phyloP scores from a whole-genome alignment of 257 asterid genomes.

The Voacanga thouarsii region DNA sequence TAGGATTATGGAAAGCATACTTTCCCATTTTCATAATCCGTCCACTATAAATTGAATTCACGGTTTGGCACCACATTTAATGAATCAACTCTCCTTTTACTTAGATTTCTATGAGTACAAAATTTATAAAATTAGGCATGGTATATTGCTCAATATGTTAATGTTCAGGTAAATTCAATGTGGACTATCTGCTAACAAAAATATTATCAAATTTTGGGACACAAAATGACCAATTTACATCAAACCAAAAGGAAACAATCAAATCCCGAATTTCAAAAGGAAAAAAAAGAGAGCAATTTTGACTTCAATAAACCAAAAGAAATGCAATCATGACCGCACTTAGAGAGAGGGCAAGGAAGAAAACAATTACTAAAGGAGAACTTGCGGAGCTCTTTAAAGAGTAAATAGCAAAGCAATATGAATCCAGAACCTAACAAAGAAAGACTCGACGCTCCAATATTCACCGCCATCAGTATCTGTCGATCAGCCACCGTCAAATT shows the following conservation, averaged over 20 bases:
- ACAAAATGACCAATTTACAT: not conserved
- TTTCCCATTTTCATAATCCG: not conserved
- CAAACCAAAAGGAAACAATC: too few species aligned
- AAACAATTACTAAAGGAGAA: constrained; percentile 96
- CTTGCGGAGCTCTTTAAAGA: constrained; percentile 91
- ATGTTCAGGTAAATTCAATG: too few species aligned
- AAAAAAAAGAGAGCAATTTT: too few species aligned
- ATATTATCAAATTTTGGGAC: not conserved
- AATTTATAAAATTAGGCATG: not conserved
- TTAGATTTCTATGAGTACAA: not conserved
- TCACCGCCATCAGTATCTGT: constrained; percentile 42
- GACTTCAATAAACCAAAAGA: constrained; percentile 1
- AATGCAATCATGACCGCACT: constrained; percentile 11
- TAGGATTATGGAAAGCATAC: not conserved
- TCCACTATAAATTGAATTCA: not conserved
- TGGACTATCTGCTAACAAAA: too few species aligned
- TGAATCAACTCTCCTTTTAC: too few species aligned
- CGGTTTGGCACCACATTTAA: not conserved
- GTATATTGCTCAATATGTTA: too few species aligned
- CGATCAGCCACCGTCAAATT: constrained; percentile 53
- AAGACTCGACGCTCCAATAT: constrained; percentile 77
- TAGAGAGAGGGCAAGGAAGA: constrained; percentile 95
- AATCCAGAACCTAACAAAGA: constrained; percentile 73
- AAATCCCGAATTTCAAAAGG: too few species aligned
- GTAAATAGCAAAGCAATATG: constrained; percentile 35